A percentile compares a stretch with the other conserved stretches of the same genome.
Evolutionary conservation across 2,329 filamentous ascomycete genomes (phyloP).

Genomic region (Cladophialophora bantiana): DNA sequence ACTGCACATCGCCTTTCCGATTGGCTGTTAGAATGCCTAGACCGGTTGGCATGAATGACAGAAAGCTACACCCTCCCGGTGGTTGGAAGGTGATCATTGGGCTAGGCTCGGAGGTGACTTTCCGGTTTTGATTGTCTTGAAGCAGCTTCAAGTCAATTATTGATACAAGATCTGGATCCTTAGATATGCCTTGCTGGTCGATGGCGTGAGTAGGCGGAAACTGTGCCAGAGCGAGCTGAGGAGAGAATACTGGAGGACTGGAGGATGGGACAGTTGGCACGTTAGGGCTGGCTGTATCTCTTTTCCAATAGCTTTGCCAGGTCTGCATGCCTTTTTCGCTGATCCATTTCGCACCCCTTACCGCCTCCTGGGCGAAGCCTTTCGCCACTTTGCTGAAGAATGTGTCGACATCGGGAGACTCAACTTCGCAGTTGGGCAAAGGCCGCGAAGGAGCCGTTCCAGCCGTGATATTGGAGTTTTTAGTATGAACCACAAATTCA

Average conservation of each 20-base stretch:
- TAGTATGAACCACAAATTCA: slow-evolving; percentile 45
- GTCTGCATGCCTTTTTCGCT: slow-evolving; percentile 58
- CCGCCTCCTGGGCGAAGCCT: slow-evolving; percentile 58
- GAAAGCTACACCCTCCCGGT: slow-evolving; percentile 57
- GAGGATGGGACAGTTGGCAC: slow-evolving; percentile 42
- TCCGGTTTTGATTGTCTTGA: slow-evolving; percentile 45
- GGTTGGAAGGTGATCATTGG: slow-evolving; percentile 56
- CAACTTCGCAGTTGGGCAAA: slow-evolving; percentile 52
- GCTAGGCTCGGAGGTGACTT: slow-evolving; percentile 43
- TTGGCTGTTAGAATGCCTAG: slow-evolving; percentile 57
- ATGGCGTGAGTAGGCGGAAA: slow-evolving; percentile 57
- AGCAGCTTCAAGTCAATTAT: slow-evolving; percentile 55
- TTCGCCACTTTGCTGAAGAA: slow-evolving; percentile 56
- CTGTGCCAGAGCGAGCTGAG: slow-evolving; percentile 45
- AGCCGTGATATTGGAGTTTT: slow-evolving; percentile 51
- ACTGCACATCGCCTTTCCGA: slow-evolving; percentile 58
- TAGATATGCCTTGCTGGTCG: slow-evolving; percentile 45
- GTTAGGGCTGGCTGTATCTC: slow-evolving; percentile 43
- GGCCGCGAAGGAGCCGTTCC: slow-evolving; percentile 53
- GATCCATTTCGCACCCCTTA: slow-evolving; percentile 58
- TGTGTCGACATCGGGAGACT: slow-evolving; percentile 56
- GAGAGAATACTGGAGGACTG: slow-evolving; percentile 42
- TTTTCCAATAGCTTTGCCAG: slow-evolving; percentile 60
- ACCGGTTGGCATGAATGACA: slow-evolving; percentile 57
- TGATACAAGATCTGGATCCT: slow-evolving; percentile 55